phyloP scores from a whole-genome alignment of 768 basidiomycete species.

The Macrolepiota dolichaula region DNA sequence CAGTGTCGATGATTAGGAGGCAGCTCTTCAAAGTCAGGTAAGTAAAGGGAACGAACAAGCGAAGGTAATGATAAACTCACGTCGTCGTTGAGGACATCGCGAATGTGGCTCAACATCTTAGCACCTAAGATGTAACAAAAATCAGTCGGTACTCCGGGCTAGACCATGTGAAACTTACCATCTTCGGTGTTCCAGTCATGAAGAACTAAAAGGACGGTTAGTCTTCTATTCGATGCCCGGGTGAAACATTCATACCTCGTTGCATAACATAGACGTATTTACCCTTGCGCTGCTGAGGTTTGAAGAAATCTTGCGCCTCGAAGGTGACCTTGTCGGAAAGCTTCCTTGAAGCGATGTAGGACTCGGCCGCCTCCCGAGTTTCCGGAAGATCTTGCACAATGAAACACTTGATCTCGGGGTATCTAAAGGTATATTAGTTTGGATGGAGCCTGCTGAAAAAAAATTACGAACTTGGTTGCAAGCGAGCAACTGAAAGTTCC shows the following conservation, averaged over 20 bases:
- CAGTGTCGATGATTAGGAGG: constrained; percentile 33
- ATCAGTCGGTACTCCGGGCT: not conserved
- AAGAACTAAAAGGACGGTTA: constrained; percentile 21
- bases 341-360: constrained; percentile 29
- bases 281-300: constrained; percentile 35
- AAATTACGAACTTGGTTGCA: constrained; percentile 29
- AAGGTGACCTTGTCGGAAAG: constrained; percentile 30
- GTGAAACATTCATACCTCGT: constrained; percentile 22
- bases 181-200: constrained; percentile 36
- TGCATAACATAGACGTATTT: constrained; percentile 37
- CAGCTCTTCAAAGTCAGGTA: constrained; percentile 23
- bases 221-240: not conserved
- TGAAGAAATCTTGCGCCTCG: constrained; percentile 37
- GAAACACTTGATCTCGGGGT: constrained; percentile 33
- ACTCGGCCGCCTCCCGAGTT: constrained; percentile 29
- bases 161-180: constrained; percentile 13
- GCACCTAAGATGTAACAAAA: constrained; percentile 22
- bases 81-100: constrained; percentile 31
- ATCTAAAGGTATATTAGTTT: constrained; percentile 18
- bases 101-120: constrained; percentile 31
- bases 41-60: not conserved
- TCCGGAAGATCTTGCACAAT: constrained; percentile 36
- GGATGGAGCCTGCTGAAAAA: not conserved
- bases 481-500: constrained; percentile 36
- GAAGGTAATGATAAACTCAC: constrained; percentile 15